A percentile compares a stretch with the other conserved stretches of the same genome.
Conservation (phyloP, 2,329 filamentous ascomycete genomes). For the Hirsutella thompsonii region DNA sequence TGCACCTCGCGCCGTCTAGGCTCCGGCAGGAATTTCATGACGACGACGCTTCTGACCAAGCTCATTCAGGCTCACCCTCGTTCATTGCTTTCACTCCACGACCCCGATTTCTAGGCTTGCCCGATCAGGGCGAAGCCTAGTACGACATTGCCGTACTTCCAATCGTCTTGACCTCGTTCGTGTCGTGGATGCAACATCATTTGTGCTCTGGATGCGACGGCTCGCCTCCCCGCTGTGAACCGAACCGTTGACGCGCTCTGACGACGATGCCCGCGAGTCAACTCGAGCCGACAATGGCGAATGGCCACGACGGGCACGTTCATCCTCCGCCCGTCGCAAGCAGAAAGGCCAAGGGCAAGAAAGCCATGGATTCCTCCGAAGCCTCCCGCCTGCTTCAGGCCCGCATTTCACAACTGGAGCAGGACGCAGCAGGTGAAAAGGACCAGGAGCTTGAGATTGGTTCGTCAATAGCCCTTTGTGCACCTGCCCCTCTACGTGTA, state of each 20-base stretch:
- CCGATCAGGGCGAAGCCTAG: neutral
- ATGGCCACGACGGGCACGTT: constrained; percentile 26
- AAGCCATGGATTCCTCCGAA: constrained; percentile 72
- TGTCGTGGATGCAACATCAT: constrained; percentile 5
- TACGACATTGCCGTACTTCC: neutral
- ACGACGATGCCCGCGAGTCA: constrained; percentile 26
- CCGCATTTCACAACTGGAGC: constrained; percentile 89
- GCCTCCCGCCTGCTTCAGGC: constrained; percentile 84
- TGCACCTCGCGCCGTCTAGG: neutral
- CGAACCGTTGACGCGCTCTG: constrained; percentile 6
- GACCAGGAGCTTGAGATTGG: constrained; percentile 94
- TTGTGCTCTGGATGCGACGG: constrained; percentile 3
- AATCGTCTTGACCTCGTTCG: neutral
- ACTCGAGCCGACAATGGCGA: constrained; percentile 26
- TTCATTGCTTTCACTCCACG: neutral
- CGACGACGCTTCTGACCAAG: neutral
- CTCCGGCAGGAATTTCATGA: neutral
- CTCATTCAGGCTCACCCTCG: neutral
- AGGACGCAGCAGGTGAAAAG: constrained; percentile 84
- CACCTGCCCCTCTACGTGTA: too few relatives aligned
- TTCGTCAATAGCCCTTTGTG: constrained; percentile 61
- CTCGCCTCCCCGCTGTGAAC: constrained; percentile 2
- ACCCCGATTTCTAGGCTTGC: neutral
- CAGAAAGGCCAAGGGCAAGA: constrained; percentile 79
- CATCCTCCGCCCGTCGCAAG: constrained; percentile 30